Evolutionary conservation across 2,329 filamentous ascomycete species (phyloP).

Genomic region (Aspergillus sojae): DNA sequence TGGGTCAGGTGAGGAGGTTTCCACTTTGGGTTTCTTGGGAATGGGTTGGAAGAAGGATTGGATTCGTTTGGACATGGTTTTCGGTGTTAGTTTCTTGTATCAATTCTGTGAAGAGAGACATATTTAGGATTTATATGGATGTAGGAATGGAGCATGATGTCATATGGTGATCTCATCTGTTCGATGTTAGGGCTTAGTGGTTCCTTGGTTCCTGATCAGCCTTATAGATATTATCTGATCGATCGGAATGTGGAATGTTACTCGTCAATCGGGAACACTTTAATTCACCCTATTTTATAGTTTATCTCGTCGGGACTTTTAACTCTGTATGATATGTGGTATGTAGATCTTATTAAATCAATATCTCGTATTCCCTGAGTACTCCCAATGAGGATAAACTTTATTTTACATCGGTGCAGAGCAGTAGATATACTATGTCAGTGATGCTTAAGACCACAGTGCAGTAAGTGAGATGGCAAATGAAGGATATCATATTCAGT

Average conservation of each 20-base stretch:
- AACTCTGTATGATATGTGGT: too few relatives aligned
- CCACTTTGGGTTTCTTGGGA: conserved; percentile 39
- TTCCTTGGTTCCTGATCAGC: neutral
- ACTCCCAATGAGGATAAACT: too few relatives aligned
- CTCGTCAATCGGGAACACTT: neutral
- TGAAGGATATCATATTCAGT: too few relatives aligned
- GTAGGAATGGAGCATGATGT: neutral
- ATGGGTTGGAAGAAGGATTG: conserved; percentile 68
- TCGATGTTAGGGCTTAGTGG: neutral
- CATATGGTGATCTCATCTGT: neutral
- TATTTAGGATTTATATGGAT: neutral
- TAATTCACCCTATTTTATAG: neutral
- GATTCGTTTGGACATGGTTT: conserved; percentile 59
- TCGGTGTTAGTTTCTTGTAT: neutral
- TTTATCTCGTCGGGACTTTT: neutral
- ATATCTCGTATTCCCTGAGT: too few relatives aligned
- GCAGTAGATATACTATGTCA: too few relatives aligned
- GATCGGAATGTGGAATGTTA: neutral
- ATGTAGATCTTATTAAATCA: too few relatives aligned
- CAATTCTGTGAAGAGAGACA: neutral
- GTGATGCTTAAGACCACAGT: too few relatives aligned
- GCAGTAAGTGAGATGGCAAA: too few relatives aligned
- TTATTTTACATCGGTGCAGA: too few relatives aligned
- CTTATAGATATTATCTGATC: neutral
- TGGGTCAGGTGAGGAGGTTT: neutral